Base-by-base conservation (phyloP, 2,329 filamentous ascomycete genomes). In the Colletotrichum australisinense region DNA sequence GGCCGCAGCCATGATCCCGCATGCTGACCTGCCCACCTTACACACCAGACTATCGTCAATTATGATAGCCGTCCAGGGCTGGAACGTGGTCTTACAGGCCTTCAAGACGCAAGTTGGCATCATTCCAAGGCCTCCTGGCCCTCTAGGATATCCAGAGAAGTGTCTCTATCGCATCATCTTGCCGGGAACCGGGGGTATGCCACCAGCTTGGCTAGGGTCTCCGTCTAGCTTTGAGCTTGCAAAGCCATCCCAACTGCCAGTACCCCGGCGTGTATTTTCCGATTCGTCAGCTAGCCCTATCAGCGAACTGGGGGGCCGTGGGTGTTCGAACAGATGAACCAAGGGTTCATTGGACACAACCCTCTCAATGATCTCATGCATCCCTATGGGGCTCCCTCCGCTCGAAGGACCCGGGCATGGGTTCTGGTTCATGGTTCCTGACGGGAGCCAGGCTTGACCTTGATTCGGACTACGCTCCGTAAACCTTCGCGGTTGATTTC, bases 151-250 rank as follows among this genome's bases (percentile, higher is more conserved):
- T 35, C 32, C 19, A 53, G 26, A 62, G 14, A 32, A 69, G 60
- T 30, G 24, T 60, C 49, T 62, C 62, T 59, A 46, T 19, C 24
- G 16, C 57, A 63, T 38, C 64, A 57, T 28, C 60, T 42, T 22
- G 19, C 70, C 59, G 62, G 49, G 60, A 71, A 56, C 32, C 62
- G 42, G 57, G 60, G 67, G 46, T 46, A 64, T 28, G 12, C 60
- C 62, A 66, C 67, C 67, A 73, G 71, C 71, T 66, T 42, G 60
- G 46, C 71, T 52, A 63, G 71, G 71, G 67, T 73, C 38, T 28
- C 28, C 16, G 24, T 62, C 67, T 70, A 73, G 71, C 59, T 71
- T 70, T 65, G 70, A 65, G 66, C 67, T 73, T 69, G 67, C 67
- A 56, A 73, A 28, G 60, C 67, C 71, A 65, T 73, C 71, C 60